Base-by-base conservation (phyloP, 306 rosid species). In the Fragaria ananassa region DNA sequence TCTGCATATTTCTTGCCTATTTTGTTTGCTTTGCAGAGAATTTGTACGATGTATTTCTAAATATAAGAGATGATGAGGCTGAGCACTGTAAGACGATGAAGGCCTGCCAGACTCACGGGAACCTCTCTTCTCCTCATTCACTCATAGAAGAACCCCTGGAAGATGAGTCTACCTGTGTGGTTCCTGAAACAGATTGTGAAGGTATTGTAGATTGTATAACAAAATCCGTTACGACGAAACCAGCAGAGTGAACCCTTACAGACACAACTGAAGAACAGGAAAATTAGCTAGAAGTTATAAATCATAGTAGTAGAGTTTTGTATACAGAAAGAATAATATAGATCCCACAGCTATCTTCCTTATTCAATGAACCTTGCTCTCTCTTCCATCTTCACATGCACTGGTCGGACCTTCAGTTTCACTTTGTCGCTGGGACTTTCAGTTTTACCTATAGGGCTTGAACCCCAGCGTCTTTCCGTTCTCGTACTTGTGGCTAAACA, bases 51-150 rank as follows among this genome's bases (percentile, higher is more conserved):
- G 97, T 91, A 68, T 95, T 95, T 81, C 10, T 95, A 60, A 95
- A 95, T 81, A 79, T 95, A 51, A 84, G 99, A 90, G 99, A 95
- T 15, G 99, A 95, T 35, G 99, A 95, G 86, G 99, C 92, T 39
- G 99, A 95, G 79, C 99, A 95, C 73, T 95, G 99, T 54, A 95
- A 95, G 87, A 92, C 99, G 4, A 95, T 95, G 99, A 95, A 76
- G 87, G 99, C 97, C 77, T 95, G 99, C 70, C 99, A 95, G 84
- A 90, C 88, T 66, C 86, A 77, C 14, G 99, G 99, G 71, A 95
- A 89, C 85, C 97, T 95, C 76, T 87, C 88, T 74, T 95, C 97
- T 25, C 97, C 99, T 63, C 99, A 92, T 87, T 86, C 99, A 2
- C 76, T 35, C 75, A 49, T 79, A 9, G 97, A 81, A 83, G 87